Evolutionary conservation across 495 filamentous ascomycete species (phyloP), one percentile per base, ranked within the genome.

Genomic region (Pyrenula massariospora): DNA sequence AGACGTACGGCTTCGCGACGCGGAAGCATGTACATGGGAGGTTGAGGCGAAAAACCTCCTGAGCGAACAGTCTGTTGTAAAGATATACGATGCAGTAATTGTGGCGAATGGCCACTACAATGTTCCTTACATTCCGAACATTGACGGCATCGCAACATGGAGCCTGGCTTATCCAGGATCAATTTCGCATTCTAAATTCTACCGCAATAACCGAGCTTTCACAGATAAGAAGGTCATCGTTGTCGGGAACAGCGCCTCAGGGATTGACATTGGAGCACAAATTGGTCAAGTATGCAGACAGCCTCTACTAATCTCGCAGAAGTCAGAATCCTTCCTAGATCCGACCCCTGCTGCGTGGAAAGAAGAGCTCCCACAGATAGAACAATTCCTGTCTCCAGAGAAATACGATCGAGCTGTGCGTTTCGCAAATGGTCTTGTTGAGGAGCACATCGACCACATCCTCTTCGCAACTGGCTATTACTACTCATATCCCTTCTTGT

Each of bases 31-130:
- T 24, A 67, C 56, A 3, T 87, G 84, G 84, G 62, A 67, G 10
- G 62, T 94, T n/a, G 74, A 73, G 3, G 73, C 77, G 3, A 69
- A 63, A 50, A 75, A 82, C 50, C 59, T 83, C n/a, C 63, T 51
- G 1, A 76, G 74, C 0, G 63, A 67, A 5, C 68, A 59, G 1
- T 48, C 60, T 5, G 65, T 63, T 58, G 67, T 67, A 58, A 57
- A 68, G 56, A 51, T 63, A 20, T 77, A 81, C 63, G 90, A 95
- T 69, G 89, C 88, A 11, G 81, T 95, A 2, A 81, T 93, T 1
- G 82, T 91, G n/a, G 88, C 88, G 5, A 89, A 77, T 58, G 91
- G 91, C 0, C 89, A 95, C 63, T 94, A 86, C 66, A 77, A 77
- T 21, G 80, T 86, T 5, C 85, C 86, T 0, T 84, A 78, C 64